Evolutionary conservation across 768 basidiomycete species (phyloP), one percentile per base, ranked within the genome.

Genomic region (Tremella mesenterica): DNA sequence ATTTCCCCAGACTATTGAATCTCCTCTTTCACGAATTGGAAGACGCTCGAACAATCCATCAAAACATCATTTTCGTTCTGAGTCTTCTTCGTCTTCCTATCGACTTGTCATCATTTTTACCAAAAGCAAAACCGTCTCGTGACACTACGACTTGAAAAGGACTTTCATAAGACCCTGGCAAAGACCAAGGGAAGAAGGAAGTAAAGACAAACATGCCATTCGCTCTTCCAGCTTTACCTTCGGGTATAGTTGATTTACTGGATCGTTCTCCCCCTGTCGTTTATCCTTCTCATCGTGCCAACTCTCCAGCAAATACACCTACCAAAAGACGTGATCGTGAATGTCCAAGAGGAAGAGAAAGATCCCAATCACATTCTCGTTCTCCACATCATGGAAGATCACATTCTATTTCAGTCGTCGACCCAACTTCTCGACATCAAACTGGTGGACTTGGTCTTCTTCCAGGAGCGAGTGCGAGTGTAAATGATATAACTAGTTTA

Each of bases 181-280:
- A 41, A 41, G 47, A 27, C 28, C 8, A 12, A 29, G 5, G 6
- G 29, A 27, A 16, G 5, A 4, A 31, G 29, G 28, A n/a, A n/a
- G n/a, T n/a, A n/a, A n/a, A n/a, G n/a, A n/a, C n/a, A n/a, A n/a
- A n/a, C n/a, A 48, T 48, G 47, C 23, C n/a, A 18, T 29, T 48
- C n/a, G 29, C 31, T 2, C 25, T 55, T 9, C 54, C 54, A 4
- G 27, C 45, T 18, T 38, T 54, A 13, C 53, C 53, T 12, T 54
- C 48, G 3, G 48, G 48, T 12, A 14, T 55, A 5, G n/a, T 38
- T 16, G 33, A 44, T 18, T 28, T 55, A 7, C 27, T 55, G 39
- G 54, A 55, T 27, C 52, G 26, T 4, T 50, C 48, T 8, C 54
- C 54, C n/a, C 48, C 54, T 5, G 54, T 55, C 8, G 49, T 50